phyloP scores from a whole-genome alignment of 208 protist species.

The Naegleria fowleri region DNA sequence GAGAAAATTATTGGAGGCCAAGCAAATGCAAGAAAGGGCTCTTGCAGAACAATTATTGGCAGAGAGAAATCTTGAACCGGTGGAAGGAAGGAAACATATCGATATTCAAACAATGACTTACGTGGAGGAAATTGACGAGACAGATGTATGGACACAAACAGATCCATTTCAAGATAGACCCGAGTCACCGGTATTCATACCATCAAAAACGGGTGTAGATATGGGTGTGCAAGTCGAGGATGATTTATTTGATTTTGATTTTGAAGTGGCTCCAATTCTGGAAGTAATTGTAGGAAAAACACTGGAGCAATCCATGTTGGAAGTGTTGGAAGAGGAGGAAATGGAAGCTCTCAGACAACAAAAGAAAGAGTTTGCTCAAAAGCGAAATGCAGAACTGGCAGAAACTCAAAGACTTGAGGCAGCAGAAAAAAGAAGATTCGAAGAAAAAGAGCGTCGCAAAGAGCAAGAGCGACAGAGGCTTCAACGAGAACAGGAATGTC shows the following conservation, averaged over 20 bases:
- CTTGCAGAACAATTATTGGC: constrained; percentile 51
- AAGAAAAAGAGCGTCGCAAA: constrained; percentile 89
- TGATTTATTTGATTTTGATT: constrained; percentile 95
- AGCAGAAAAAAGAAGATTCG: constrained; percentile 81
- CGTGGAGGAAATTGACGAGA: constrained; percentile 84
- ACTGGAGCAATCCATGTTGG: constrained; percentile 91
- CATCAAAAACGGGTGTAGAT: constrained; percentile 83
- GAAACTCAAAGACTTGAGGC: constrained; percentile 87
- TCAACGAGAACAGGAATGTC: constrained; percentile 66
- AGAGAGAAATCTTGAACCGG: constrained; percentile 67
- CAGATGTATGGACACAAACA: constrained; percentile 82
- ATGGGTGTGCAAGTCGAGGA: constrained; percentile 90
- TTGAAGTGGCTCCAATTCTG: constrained; percentile 89
- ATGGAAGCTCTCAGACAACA: constrained; percentile 79
- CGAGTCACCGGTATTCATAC: constrained; percentile 82
- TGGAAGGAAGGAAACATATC: constrained; percentile 74
- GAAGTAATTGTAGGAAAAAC: constrained; percentile 94
- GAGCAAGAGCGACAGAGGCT: constrained; percentile 82
- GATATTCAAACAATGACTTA: constrained; percentile 92
- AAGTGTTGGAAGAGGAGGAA: constrained; percentile 96
- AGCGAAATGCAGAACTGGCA: constrained; percentile 86
- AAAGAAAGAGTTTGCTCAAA: constrained; percentile 88
- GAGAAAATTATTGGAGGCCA: constrained; percentile 56
- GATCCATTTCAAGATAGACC: constrained; percentile 89
- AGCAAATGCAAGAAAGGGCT: constrained; percentile 48